Conservation (phyloP, 2,329 filamentous ascomycete genomes). For the Phialophora expanda region DNA sequence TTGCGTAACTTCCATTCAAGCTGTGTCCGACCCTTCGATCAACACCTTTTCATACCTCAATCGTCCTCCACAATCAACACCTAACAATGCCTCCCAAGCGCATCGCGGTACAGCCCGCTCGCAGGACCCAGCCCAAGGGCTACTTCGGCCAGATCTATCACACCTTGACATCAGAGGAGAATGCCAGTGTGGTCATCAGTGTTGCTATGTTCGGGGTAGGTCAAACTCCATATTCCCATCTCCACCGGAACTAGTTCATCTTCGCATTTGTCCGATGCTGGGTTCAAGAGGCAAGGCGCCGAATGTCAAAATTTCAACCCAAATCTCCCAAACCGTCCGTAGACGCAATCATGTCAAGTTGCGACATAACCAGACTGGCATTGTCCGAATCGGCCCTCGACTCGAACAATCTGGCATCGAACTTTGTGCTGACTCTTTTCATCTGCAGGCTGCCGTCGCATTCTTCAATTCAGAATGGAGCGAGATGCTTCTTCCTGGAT, state of each 20-base stretch:
- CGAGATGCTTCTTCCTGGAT: slow-evolving; percentile 69
- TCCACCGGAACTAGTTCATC: not conserved
- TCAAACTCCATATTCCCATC: slow-evolving; percentile 30
- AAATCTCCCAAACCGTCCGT: not conserved
- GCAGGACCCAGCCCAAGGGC: slow-evolving; percentile 54
- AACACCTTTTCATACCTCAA: not conserved
- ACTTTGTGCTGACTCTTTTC: slow-evolving; percentile 23
- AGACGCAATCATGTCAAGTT: not conserved
- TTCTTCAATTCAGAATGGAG: slow-evolving; percentile 71
- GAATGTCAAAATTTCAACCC: not conserved
- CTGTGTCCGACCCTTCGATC: not conserved
- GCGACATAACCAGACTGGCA: not conserved
- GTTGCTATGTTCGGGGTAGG: slow-evolving; percentile 71
- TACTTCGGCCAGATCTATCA: slow-evolving; percentile 65
- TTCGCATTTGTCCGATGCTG: not conserved
- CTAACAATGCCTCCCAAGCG: slow-evolving; percentile 68
- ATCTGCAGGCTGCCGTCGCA: slow-evolving; percentile 63
- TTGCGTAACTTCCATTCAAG: not conserved
- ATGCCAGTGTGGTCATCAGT: slow-evolving; percentile 71
- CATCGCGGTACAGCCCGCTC: slow-evolving; percentile 56
- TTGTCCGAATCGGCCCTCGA: not conserved
- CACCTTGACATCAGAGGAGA: slow-evolving; percentile 69
- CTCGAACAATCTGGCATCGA: not conserved
- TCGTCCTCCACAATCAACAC: not conserved
- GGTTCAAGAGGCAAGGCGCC: not conserved